These are phyloP conservation scores for Triticum dicoccoides DNA, from an alignment of 176 grass and related monocot species.

Conservation along the genomic window DNA sequence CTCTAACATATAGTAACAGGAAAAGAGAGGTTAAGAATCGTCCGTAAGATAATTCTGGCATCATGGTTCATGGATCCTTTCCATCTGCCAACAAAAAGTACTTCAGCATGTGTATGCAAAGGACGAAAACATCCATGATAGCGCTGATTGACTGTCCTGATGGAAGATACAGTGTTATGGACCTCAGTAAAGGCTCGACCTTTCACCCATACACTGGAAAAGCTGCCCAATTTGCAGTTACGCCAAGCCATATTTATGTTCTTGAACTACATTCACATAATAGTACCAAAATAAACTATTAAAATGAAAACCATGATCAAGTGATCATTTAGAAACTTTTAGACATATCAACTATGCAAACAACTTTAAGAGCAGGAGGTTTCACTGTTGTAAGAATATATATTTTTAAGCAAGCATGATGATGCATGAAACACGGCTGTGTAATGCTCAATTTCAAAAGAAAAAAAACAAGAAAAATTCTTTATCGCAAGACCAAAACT, in stretches of 20 bases:
- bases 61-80: not conserved
- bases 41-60: not conserved
- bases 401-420: not conserved
- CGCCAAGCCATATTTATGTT: not conserved
- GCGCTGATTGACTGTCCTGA: not conserved
- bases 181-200: not conserved
- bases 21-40: not conserved
- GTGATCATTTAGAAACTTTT: not conserved
- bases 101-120: conserved; percentile 12
- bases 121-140: not conserved
- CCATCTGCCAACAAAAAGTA: not conserved
- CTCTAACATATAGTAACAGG: not conserved
- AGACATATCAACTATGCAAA: not conserved
- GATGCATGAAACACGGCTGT: not conserved
- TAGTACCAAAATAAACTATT: not conserved
- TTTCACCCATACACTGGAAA: not conserved
- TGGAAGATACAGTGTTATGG: not conserved
- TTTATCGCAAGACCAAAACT: conserved; percentile 3
- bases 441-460: not conserved
- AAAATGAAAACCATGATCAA: not conserved
- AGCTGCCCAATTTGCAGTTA: not conserved
- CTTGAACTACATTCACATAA: not conserved
- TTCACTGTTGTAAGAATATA: not conserved
- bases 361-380: not conserved
- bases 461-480: not conserved